Base-by-base conservation (phyloP, 2,329 filamentous ascomycete genomes). In the Claviceps pusilla region DNA sequence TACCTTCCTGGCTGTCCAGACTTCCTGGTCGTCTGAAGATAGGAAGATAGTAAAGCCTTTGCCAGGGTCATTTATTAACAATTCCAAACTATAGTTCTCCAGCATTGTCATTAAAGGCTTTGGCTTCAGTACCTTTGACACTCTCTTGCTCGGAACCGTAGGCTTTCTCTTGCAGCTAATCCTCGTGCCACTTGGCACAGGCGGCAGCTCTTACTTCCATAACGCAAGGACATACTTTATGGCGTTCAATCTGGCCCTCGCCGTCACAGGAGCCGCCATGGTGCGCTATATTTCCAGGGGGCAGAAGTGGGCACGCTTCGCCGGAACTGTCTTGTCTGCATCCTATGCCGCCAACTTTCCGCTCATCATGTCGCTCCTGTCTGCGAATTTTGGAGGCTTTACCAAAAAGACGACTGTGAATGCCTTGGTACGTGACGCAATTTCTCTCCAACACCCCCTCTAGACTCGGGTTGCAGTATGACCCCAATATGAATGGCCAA, bases 381-480 rank as follows among this genome's bases (percentile, higher is more conserved):
- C 75, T 0, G 71, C 77, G 6, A 84, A 84, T 60, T 69, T 82
- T 37, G 79, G 75, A 24, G 81, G 80, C 0, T 78, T 81, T 53
- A 84, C 80, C 1, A 84, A 84, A 68, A 83, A 82, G 60, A 72
- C 74, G 1, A 75, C 78, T 4, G 75, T 77, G 12, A 75, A 81
- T 7, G 78, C 79, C 1, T 73, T 78, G 59, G 61, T 64, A 50
- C 10, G 80, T 41, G 33, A 49, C 3, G 19, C 19, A 19, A 19
- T 19, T 19, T 19, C 19, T 19, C 19, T 19, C 19, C 19, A 19
- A 19, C 19, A 28, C 4, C 35, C 35, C 11, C 6, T 37, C 4
- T 37, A 9, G 35, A 37, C 19, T 19, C 19, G 19, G 19, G 1
- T 19, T 19, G 19, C 19, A 19, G 19, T 19, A 33, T 33, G 31